phyloP scores from a whole-genome alignment of 2,329 filamentous ascomycete species.

The Monosporascus sp. region DNA sequence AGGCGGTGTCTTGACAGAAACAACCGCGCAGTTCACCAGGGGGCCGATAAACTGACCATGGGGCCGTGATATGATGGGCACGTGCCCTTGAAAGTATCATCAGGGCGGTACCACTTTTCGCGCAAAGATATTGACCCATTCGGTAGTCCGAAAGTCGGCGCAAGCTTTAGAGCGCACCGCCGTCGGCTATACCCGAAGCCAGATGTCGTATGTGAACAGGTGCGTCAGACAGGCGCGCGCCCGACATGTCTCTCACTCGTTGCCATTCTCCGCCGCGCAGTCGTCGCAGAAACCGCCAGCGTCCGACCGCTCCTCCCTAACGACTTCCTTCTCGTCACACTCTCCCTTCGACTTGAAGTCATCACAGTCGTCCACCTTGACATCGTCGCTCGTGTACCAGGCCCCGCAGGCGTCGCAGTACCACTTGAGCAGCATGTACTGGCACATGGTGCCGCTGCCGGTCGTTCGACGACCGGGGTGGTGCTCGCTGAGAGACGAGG shows the following conservation, averaged over 20 bases:
- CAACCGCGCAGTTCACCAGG: no score
- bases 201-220: no score
- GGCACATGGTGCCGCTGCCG: slow-evolving; percentile 17
- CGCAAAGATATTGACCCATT: no score
- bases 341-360: slow-evolving; percentile 14
- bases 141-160: no score
- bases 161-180: no score
- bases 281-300: slow-evolving; percentile 24
- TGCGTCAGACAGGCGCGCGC: no score
- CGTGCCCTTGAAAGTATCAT: no score
- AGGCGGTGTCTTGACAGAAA: no score
- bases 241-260: not conserved
- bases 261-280: slow-evolving; percentile 18
- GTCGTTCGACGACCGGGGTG: not conserved
- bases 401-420: slow-evolving; percentile 27
- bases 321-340: slow-evolving; percentile 17
- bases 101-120: no score
- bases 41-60: no score
- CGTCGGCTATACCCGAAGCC: no score
- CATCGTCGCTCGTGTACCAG: slow-evolving; percentile 28
- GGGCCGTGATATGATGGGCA: no score
- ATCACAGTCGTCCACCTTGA: slow-evolving; percentile 22
- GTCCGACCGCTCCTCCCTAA: slow-evolving; percentile 21
- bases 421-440: slow-evolving; percentile 25
- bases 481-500: not conserved